Percentiles rank a stretch among this genome's conserved stretches.
phyloP scores from a whole-genome alignment of 2,329 filamentous ascomycete genomes.

The Keithomyces neogunnii region DNA sequence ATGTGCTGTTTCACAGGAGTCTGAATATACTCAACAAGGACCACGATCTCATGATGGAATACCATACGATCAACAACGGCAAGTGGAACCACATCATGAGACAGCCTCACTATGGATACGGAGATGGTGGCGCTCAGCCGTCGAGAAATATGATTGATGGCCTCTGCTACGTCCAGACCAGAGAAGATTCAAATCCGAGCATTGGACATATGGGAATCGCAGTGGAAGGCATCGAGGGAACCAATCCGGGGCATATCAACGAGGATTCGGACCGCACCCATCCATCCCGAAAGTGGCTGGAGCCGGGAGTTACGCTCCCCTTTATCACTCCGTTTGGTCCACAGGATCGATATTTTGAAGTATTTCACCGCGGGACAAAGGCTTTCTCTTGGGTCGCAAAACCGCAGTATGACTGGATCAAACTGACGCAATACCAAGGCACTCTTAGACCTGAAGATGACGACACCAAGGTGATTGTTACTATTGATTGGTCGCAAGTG shows the following conservation, averaged over 20 bases:
- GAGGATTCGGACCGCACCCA: slow-evolving; percentile 46
- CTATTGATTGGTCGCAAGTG: slow-evolving; percentile 26
- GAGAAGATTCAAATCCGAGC: slow-evolving; percentile 39
- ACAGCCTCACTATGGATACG: slow-evolving; percentile 39
- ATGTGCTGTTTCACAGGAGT: slow-evolving; percentile 36
- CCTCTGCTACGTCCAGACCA: slow-evolving; percentile 42
- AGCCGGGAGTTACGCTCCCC: slow-evolving; percentile 20
- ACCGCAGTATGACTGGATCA: slow-evolving; percentile 23
- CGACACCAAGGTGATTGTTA: slow-evolving; percentile 21
- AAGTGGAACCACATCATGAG: slow-evolving; percentile 51
- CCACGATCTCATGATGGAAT: slow-evolving; percentile 39
- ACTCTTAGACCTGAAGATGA: slow-evolving; percentile 21
- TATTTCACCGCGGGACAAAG: slow-evolving; percentile 25
- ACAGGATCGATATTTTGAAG: slow-evolving; percentile 22
- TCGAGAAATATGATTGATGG: slow-evolving; percentile 47
- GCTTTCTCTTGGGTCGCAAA: slow-evolving; percentile 20
- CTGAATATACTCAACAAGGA: slow-evolving; percentile 44
- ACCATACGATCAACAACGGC: slow-evolving; percentile 40
- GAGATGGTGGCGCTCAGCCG: slow-evolving; percentile 20
- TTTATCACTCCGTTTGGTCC: slow-evolving; percentile 23
- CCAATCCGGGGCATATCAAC: slow-evolving; percentile 29
- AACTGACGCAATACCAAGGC: slow-evolving; percentile 20
- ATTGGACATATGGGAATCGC: slow-evolving; percentile 27
- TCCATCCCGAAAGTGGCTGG: slow-evolving; percentile 28
- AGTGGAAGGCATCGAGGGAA: slow-evolving; percentile 23